Evolutionary conservation across 495 filamentous ascomycete species (phyloP), one percentile per base, ranked within the genome.

Genomic region (Trypethelium eluteriae): DNA sequence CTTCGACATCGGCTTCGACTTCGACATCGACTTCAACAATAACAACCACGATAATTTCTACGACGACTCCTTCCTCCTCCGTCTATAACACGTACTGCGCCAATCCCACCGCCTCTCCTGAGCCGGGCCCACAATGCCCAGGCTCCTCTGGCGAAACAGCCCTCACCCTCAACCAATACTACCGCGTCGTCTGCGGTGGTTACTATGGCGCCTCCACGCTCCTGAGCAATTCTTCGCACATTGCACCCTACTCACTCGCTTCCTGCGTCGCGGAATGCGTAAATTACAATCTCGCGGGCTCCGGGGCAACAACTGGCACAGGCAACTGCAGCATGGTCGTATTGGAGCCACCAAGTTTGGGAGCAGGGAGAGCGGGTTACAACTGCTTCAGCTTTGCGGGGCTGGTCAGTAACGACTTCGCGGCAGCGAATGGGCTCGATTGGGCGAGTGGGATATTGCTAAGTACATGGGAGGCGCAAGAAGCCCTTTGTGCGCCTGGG

Each of bases 101-200:
- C 53, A 18, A 34, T 14, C 32, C 53, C 53, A 35, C 5, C 4
- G 32, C 49, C 10, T 11, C 53, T 10, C 11, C 53, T 32, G 53
- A 59, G 10, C 25, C 53, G 7, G 36, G 36, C 32, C 53, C 53
- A 3, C 18, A 59, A 32, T 59, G 53, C 53, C 53, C 53, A 34
- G 53, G 14, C 53, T 59, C 53, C 32, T 11, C 53, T 3, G 53
- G 53, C 32, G 53, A 59, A 59, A 59, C 53, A 5, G 53, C 18
- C n/a, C 4, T 59, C 53, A 35, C 18, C 7, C 32, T 36, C 25
- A 36, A 59, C 32, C 53, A 59, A 59, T 59, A 35, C 53, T 59
- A 59, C 53, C 53, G 53, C 53, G 53, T 59, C 53, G 18, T 59
- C 53, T 59, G 53, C 32, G 53, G 53, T 4, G 53, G 53, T 32